phyloP scores from a whole-genome alignment of 2,329 filamentous ascomycete genomes.

The Aspergillus calidoustus region DNA sequence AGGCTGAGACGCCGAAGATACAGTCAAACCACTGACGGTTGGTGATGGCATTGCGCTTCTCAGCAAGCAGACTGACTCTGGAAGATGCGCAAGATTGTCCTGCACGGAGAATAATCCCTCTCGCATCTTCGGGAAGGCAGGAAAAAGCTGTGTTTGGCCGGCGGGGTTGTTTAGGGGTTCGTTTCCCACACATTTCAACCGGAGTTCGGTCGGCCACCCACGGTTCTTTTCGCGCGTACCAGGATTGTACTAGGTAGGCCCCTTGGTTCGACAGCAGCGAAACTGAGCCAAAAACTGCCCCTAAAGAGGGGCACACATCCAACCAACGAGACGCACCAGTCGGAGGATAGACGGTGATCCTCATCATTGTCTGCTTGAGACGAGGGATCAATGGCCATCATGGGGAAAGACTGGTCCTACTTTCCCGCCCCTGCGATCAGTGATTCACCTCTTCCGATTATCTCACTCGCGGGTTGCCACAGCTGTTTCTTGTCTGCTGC shows the following conservation, averaged over 20 bases:
- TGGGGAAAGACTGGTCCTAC: background rate
- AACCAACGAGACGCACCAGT: conserved; percentile 21
- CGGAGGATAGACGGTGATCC: conserved; percentile 28
- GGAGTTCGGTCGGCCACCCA: conserved; percentile 20
- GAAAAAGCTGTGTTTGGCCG: conserved; percentile 16
- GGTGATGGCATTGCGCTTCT: background rate
- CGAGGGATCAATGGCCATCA: conserved; percentile 4
- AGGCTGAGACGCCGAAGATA: background rate
- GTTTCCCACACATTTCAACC: conserved; percentile 9
- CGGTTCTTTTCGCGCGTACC: conserved; percentile 16
- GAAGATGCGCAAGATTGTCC: background rate
- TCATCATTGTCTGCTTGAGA: conserved; percentile 25
- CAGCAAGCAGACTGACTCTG: background rate
- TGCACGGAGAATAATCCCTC: background rate
- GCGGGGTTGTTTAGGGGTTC: conserved; percentile 20
- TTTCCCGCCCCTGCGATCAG: conserved; percentile 2
- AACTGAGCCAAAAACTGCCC: conserved; percentile 16
- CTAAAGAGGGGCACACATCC: conserved; percentile 18
- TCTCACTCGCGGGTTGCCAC: background rate
- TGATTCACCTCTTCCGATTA: background rate
- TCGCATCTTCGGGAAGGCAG: conserved; percentile 16
- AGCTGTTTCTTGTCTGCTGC: background rate
- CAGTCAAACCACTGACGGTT: background rate
- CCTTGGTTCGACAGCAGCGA: conserved; percentile 24
- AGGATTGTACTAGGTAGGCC: conserved; percentile 20